Base-by-base conservation (phyloP, 768 basidiomycete species). In the Rossbeevera mucosa region DNA sequence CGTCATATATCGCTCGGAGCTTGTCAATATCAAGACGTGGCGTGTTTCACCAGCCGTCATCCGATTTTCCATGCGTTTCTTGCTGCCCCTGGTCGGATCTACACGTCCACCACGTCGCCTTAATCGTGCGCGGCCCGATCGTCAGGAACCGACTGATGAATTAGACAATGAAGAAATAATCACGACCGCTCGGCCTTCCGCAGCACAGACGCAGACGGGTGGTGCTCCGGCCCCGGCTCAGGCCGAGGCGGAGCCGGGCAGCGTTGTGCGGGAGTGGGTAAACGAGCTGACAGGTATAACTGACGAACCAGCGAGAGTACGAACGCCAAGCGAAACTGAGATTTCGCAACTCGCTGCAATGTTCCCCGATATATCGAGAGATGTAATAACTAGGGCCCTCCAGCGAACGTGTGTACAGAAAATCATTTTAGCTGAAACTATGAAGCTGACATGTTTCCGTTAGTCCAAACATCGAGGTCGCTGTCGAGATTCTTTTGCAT, bases 291-390 rank as follows among this genome's bases (percentile, higher is more conserved):
- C 88, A 2, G 88, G 89, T 5, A 70, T 83, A 50, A 66, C 76
- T 25, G 80, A 79, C 18, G 76, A 78, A 42, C 72, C 76, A 18
- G 75, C 79, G 26, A 81, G 83, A 20, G 76, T 89, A 48, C 77
- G 88, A 38, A 82, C 83, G 11, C 88, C 91, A 1, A 77, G 78
- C 22, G 88, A 91, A 30, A 74, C 80, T 24, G 93, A 95, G 69
- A 88, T 94, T 48, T 67, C 74, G 7, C 82, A 88, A 44, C 61
- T 94, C 49, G 79, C 80, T 43, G 76, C 71, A 45, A 93, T 96
- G 87, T 96, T 96, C 64, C 92, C 93, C 20, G 81, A 88, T 63
- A 63, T 89, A 25, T 78, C 80, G 31, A 76, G 91, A 44, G 86
- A 90, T 47, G 77, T 82, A 21, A 73, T 94, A 9, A 77, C 93